Base-by-base conservation (phyloP, 2,329 filamentous ascomycete genomes). In the Fusarium globosum region DNA sequence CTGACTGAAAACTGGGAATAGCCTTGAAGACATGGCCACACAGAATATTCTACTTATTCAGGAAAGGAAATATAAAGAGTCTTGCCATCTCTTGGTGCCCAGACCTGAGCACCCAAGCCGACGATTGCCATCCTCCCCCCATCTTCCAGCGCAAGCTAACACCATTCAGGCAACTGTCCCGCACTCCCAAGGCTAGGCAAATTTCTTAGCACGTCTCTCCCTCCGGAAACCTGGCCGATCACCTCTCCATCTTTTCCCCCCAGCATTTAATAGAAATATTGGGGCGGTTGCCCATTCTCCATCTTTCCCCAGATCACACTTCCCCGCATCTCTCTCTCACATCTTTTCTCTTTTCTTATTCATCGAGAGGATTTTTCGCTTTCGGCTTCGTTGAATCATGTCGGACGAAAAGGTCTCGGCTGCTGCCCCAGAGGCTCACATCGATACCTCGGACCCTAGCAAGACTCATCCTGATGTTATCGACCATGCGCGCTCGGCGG, bases 401-500 rank as follows among this genome's bases (percentile, higher is more conserved):
- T 69, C 66, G 46, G 66, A 69, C 41, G 67, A 69, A 53, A 69
- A 69, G 60, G 66, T 69, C 46, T 42, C 67, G 51, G 39, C 65
- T 21, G 20, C 30, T 20, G 66, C 39, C 58, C 58, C 65, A 59
- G 51, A 45, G 67, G 52, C 67, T 33, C 66, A 69, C 2, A 9
- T 38, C 7, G 20, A 55, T 36, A 2, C 16, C 0, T 65, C 63
- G 12, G 65, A 74, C 9, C 69, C 72, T 1, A 75, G 65, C 68
- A 74, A 74, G 61, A 70, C 72, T 3, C 72, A 74, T 43, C 65
- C 72, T 11, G 61, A 60, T n/a, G 65, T 76, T 30, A 65, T 76
- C 42, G 67, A 74, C 14, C 63, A 76, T 74, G 73, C 73, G 12
- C 73, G 73, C 3, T 61, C 73, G 3, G 73, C 73, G 8, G 57